phyloP scores from a whole-genome alignment of 441 rosid genomes.

The Sinapis alba region DNA sequence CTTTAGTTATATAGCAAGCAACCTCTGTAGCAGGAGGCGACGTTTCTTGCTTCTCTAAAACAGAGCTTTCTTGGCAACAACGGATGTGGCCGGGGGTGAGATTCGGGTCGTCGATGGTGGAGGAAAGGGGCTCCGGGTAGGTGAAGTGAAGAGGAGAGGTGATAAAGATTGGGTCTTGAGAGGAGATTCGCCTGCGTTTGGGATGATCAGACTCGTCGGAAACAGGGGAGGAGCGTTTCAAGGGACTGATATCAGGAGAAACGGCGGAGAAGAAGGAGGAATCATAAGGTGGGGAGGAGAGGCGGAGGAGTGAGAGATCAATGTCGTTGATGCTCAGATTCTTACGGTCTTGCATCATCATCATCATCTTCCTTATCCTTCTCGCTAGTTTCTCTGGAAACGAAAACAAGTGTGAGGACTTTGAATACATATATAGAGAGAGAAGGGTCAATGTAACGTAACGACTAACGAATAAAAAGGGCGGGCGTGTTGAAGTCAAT shows the following conservation, averaged over 20 bases:
- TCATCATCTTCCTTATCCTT: constrained; percentile 26
- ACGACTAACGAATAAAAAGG: not conserved
- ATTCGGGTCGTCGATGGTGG: not conserved
- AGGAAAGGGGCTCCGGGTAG: constrained; percentile 2
- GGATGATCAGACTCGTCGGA: constrained; percentile 32
- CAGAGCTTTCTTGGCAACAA: not conserved
- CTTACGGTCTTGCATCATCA: constrained; percentile 24
- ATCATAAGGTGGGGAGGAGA: constrained; percentile 29
- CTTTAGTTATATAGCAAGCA: not conserved
- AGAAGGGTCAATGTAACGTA: not conserved
- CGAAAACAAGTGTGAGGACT: not conserved
- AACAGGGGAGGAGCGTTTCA: constrained; percentile 38
- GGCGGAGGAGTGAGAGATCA: constrained; percentile 39
- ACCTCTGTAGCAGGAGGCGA: constrained; percentile 24
- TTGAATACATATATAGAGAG: not conserved
- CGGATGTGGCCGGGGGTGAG: not conserved
- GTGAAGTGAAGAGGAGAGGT: constrained; percentile 22
- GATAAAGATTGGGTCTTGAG: constrained; percentile 15
- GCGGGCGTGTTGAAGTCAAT: not conserved
- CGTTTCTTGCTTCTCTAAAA: constrained; percentile 23
- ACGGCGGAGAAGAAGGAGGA: constrained; percentile 19
- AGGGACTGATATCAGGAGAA: constrained; percentile 18
- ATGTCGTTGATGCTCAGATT: constrained; percentile 29
- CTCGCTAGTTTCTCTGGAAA: not conserved
- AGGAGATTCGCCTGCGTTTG: constrained; percentile 34